Conservation (phyloP, 768 basidiomycete genomes). For the Lactarius sp. region DNA sequence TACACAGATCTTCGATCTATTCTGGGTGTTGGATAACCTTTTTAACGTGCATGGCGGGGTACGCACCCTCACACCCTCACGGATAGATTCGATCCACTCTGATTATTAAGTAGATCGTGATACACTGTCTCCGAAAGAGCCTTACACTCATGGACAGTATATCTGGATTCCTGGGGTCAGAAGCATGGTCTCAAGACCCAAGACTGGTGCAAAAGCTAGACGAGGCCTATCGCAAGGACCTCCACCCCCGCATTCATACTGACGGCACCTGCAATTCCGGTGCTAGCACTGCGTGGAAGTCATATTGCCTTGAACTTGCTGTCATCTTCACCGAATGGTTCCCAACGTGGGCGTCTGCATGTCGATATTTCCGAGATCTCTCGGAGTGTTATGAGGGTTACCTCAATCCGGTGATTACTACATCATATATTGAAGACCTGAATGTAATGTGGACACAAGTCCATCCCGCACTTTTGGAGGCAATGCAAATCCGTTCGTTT, state of each 20-base stretch:
- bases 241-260: background rate
- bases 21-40: slow-evolving; percentile 15
- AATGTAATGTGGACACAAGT: background rate
- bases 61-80: background rate
- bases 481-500: background rate
- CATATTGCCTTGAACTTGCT: slow-evolving; percentile 11
- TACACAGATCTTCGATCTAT: slow-evolving; percentile 11
- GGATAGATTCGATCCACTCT: background rate
- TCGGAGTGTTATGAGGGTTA: background rate
- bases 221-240: background rate
- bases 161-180: background rate
- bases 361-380: slow-evolving; percentile 1
- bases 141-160: slow-evolving; percentile 1
- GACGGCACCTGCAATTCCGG: background rate
- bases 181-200: background rate
- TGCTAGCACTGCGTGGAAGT: background rate
- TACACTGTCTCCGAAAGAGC: slow-evolving; percentile 7
- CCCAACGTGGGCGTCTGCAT: background rate
- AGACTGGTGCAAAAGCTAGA: slow-evolving; percentile 8
- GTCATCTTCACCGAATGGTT: slow-evolving; percentile 3
- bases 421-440: slow-evolving; percentile 12
- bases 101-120: slow-evolving; percentile 1
- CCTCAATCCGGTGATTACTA: slow-evolving; percentile 4
- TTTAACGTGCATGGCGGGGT: slow-evolving; percentile 21
- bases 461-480: slow-evolving; percentile 13